Conservation (phyloP, 169 alveolate genomes). For the Blepharisma undulans region DNA sequence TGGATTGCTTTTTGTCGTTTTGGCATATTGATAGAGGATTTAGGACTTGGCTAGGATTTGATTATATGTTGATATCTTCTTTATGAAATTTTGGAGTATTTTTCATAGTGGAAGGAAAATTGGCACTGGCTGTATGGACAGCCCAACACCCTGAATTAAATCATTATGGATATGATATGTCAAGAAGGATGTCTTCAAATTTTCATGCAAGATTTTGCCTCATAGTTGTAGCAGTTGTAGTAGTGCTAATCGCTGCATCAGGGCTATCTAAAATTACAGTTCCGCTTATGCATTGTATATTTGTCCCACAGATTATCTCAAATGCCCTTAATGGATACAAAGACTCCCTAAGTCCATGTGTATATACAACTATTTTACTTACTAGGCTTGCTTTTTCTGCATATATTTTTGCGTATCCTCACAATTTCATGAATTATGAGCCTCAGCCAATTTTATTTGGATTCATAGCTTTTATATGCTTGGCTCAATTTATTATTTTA, state of each 20-base stretch:
- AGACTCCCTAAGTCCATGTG: neutral
- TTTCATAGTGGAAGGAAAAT: neutral
- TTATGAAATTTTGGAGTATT: neutral
- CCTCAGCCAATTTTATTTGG: slow-evolving; percentile 20
- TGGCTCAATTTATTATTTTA: slow-evolving; percentile 41
- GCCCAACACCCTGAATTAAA: slow-evolving; percentile 11
- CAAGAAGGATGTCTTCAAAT: neutral
- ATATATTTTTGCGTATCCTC: slow-evolving; percentile 44
- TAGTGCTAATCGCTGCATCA: neutral
- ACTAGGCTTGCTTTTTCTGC: neutral
- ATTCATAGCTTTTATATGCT: neutral
- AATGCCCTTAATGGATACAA: neutral
- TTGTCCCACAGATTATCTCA: neutral
- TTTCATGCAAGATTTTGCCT: slow-evolving; percentile 13
- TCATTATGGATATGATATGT: neutral
- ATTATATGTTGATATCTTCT: neutral
- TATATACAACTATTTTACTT: neutral
- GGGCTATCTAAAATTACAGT: neutral
- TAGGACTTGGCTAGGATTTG: neutral
- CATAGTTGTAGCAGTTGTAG: neutral
- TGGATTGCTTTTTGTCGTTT: neutral
- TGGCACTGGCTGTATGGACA: neutral
- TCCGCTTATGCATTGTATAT: neutral
- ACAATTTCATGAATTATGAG: slow-evolving; percentile 37
- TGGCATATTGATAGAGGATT: slow-evolving; percentile 5